Conservation (phyloP, 225 moss, liverwort and hornwort species). For the Thuidium tamariscinum region DNA sequence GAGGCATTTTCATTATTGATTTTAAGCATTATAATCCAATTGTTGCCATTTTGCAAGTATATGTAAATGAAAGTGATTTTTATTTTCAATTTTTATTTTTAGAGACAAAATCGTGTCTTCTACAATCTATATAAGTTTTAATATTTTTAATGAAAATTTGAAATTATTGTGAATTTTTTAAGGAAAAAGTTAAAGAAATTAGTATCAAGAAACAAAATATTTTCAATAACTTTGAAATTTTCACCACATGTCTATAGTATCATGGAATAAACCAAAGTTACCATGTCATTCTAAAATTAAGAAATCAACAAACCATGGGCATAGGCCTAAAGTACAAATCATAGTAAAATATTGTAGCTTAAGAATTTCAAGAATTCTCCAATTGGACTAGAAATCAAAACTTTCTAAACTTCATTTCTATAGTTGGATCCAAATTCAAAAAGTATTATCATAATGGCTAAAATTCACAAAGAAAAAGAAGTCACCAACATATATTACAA, state of each 20-base stretch:
- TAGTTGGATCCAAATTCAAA: accelerated
- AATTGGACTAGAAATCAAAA: background rate
- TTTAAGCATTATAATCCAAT: background rate
- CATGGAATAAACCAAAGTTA: background rate
- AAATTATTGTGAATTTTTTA: background rate
- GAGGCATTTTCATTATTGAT: accelerated
- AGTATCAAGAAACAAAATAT: background rate
- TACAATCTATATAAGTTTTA: too few relatives aligned
- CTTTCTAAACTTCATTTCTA: background rate
- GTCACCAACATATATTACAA: background rate
- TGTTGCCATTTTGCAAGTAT: too few relatives aligned
- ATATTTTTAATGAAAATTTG: background rate
- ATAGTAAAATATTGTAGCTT: background rate
- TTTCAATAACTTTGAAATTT: background rate
- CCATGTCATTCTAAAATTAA: background rate
- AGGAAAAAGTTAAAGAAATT: background rate
- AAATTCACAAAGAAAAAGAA: background rate
- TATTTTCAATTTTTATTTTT: background rate
- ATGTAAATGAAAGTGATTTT: background rate
- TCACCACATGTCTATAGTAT: background rate
- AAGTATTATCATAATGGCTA: background rate
- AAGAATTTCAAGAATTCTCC: background rate
- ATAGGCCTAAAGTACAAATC: background rate
- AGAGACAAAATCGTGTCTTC: too few relatives aligned
- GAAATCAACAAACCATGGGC: background rate